These are phyloP conservation scores for Lentinula sp. DNA, from an alignment of 768 basidiomycete genomes.

Conservation along the genomic window DNA sequence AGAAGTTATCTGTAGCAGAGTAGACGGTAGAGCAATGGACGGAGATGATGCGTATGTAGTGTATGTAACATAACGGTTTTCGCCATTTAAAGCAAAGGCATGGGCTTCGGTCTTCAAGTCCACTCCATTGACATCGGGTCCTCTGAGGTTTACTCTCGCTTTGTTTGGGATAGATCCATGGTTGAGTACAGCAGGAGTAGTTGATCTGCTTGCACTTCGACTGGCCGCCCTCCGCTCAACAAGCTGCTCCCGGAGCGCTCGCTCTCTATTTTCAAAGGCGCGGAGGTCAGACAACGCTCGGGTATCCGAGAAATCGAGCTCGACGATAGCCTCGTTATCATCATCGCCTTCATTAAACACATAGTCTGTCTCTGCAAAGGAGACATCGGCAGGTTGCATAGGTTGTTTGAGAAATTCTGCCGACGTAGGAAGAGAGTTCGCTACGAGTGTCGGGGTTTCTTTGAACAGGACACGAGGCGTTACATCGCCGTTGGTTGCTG, in stretches of 20 bases:
- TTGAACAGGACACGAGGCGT: background rate
- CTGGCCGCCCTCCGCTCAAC: background rate
- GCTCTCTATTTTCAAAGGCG: background rate
- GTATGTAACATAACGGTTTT: background rate
- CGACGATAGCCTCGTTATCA: slow-evolving; percentile 2
- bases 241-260: background rate
- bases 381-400: background rate
- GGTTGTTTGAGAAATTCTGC: background rate
- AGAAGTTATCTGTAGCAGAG: background rate
- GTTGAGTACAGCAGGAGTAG: background rate
- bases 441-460: background rate
- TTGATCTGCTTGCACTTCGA: slow-evolving; percentile 2
- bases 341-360: background rate
- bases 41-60: background rate
- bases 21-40: background rate
- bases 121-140: background rate
- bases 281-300: background rate
- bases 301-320: slow-evolving; percentile 6
- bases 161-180: background rate
- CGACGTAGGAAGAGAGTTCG: background rate
- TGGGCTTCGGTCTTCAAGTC: background rate
- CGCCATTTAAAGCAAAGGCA: background rate
- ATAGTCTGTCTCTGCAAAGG: background rate
- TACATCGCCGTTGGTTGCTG: background rate
- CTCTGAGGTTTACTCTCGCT: background rate